Evolutionary conservation across 176 grass and related monocot species (phyloP).

Genomic region (Carex cristatella): DNA sequence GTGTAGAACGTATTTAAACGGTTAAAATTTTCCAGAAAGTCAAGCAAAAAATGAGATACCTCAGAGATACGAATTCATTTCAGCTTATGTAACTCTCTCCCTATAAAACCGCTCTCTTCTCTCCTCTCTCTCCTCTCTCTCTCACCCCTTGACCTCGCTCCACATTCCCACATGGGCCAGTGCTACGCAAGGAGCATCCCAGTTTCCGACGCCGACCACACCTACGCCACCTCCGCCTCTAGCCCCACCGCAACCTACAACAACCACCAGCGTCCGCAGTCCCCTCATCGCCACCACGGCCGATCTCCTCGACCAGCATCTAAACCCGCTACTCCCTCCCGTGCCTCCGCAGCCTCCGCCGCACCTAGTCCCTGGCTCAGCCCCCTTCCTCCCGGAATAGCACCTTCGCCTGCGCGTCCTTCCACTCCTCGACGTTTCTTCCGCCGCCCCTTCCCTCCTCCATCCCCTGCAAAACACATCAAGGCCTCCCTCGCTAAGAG

Average conservation of each 20-base stretch:
- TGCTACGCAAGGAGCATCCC: slow-evolving; percentile 79
- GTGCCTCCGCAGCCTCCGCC: slow-evolving; percentile 34
- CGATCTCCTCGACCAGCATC: slow-evolving; percentile 31
- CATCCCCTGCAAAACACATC: slow-evolving; percentile 96
- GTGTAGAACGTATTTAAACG: too few relatives aligned
- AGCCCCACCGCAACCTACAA: not conserved
- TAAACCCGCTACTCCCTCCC: slow-evolving; percentile 5
- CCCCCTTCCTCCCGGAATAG: slow-evolving; percentile 69
- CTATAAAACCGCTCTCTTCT: slow-evolving; percentile 1
- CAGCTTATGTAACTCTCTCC: not conserved
- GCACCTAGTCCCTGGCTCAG: slow-evolving; percentile 69
- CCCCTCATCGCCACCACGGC: slow-evolving; percentile 24
- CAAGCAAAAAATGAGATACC: too few relatives aligned
- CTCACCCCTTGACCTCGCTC: not conserved
- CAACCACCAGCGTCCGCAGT: slow-evolving; percentile 1
- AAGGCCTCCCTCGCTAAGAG: slow-evolving; percentile 76
- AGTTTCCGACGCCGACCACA: slow-evolving; percentile 28
- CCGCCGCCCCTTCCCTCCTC: slow-evolving; percentile 79
- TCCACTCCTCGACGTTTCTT: slow-evolving; percentile 80
- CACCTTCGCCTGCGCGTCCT: slow-evolving; percentile 58
- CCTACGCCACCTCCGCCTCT: slow-evolving; percentile 26
- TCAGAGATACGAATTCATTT: too few relatives aligned
- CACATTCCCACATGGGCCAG: slow-evolving; percentile 62
- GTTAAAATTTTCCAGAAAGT: too few relatives aligned
- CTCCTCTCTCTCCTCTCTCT: not conserved